Evolutionary conservation across 2,329 filamentous ascomycete species (phyloP), one percentile per base, ranked within the genome.

Genomic region (Fusarium protoensiforme): DNA sequence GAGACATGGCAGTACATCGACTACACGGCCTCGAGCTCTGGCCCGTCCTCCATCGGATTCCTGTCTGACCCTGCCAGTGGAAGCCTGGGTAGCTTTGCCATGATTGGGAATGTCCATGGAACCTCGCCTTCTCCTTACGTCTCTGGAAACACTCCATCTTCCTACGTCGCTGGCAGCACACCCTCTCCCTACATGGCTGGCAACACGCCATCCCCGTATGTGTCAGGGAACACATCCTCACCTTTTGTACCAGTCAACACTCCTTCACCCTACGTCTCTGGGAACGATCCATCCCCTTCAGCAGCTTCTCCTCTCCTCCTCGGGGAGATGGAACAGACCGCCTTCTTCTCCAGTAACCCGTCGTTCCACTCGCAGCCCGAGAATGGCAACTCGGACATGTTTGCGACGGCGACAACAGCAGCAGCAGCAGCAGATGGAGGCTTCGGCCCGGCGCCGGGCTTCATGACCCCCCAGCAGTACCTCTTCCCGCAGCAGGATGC

Each of bases 1-100:
- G 85, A 86, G 64, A 83, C 84, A 61, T 86, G 85, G 85, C 82
- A 85, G 59, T 83, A 83, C 51, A 77, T 86, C 67, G 81, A 84
- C 66, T 81, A 81, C 64, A 76, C 80, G 35, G 78, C 78, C 56
- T 74, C 78, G 64, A 79, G 77, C 31, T 83, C 82, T 18, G 80
- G 76, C 5, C 74, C 83, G 0, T 83, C 80, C 0, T 85, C 85
- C 1, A 80, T 84, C 11, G 84, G 82, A 20, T 86, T 88, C 68
- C 79, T 87, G 20, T 83, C 85, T 29, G 88, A 88, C 69, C 87
- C 88, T 7, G 84, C 84, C 13, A 87, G 84, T 73, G 83, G 84
- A 16, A 89, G 87, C 67, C 78, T 89, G 73, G 84, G 83, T 39
- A 87, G 87, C 24, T 90, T 85, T 79, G 83, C 82, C 14, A 79